phyloP scores from a whole-genome alignment of 2,329 filamentous ascomycete species.

The Esteya vermicola region DNA sequence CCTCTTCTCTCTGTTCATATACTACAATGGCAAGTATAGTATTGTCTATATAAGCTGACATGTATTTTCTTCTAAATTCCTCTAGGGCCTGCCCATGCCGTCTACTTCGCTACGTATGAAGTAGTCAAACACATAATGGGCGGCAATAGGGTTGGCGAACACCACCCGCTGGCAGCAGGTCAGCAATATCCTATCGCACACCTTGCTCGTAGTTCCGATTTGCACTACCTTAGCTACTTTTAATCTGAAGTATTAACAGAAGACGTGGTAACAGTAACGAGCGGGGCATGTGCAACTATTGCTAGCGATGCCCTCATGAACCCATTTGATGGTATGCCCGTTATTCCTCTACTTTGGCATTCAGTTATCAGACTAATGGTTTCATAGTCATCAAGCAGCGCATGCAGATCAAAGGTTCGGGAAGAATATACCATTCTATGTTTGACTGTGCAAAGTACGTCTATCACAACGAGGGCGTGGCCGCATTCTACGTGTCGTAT shows the following conservation, averaged over 20 bases:
- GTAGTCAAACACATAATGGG: constrained; percentile 92
- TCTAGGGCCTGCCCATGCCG: constrained; percentile 83
- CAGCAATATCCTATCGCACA: constrained; percentile 17
- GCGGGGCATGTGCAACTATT: constrained; percentile 89
- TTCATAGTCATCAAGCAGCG: constrained; percentile 88
- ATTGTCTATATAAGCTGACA: constrained; percentile 5
- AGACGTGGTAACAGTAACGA: constrained; percentile 49
- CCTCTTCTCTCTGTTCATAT: background rate
- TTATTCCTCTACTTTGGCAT: no score
- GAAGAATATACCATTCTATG: constrained; percentile 71
- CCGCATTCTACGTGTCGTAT: constrained; percentile 96
- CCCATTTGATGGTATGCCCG: constrained; percentile 78
- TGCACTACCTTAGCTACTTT: no score
- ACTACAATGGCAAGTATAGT: background rate
- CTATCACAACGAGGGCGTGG: constrained; percentile 73
- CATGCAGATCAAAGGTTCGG: constrained; percentile 97
- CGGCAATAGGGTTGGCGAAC: constrained; percentile 72
- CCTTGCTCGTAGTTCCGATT: no score
- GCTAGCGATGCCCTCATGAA: constrained; percentile 98
- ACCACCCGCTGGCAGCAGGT: constrained; percentile 91
- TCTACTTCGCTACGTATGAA: constrained; percentile 98
- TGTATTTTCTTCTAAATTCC: background rate
- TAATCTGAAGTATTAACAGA: no score
- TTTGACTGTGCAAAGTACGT: constrained; percentile 76
- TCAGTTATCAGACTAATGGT: background rate